Conservation (phyloP, 73 alveolate species). For the Paramecium tetraurelia region DNA sequence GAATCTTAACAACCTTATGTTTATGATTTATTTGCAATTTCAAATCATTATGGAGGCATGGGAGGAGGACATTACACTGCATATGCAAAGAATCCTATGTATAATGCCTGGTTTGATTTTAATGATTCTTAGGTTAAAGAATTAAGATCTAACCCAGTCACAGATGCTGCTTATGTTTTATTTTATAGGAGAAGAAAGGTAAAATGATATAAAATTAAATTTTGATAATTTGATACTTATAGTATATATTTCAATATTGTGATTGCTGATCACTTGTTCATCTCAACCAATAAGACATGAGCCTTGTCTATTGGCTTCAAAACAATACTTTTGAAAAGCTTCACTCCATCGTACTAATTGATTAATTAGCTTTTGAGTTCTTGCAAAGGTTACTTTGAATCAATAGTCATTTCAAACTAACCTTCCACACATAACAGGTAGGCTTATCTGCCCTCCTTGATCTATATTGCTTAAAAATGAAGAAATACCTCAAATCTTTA, state of each 20-base stretch:
- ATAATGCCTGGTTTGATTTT: slow-evolving; percentile 85
- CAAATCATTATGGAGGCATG: slow-evolving; percentile 96
- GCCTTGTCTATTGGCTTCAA: neutral
- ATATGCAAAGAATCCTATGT: slow-evolving; percentile 74
- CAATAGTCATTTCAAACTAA: neutral
- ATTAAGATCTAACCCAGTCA: slow-evolving; percentile 11
- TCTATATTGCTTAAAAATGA: neutral
- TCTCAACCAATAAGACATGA: neutral
- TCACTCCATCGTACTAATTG: neutral
- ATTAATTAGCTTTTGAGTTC: neutral
- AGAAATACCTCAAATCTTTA: neutral
- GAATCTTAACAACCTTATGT: slow-evolving; percentile 28
- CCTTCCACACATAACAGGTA: neutral
- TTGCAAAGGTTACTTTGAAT: neutral
- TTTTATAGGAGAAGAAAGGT: slow-evolving; percentile 46
- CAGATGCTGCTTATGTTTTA: slow-evolving; percentile 58
- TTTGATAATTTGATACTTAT: neutral
- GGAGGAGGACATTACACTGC: slow-evolving; percentile 99
- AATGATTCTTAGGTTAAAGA: slow-evolving; percentile 85
- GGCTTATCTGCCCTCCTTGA: neutral
- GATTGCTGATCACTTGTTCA: neutral
- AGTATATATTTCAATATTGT: neutral
- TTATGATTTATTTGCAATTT: slow-evolving; percentile 92
- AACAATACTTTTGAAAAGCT: neutral
- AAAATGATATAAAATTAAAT: neutral